Conservation (phyloP, 768 basidiomycete genomes). For the Calocera cornea region DNA sequence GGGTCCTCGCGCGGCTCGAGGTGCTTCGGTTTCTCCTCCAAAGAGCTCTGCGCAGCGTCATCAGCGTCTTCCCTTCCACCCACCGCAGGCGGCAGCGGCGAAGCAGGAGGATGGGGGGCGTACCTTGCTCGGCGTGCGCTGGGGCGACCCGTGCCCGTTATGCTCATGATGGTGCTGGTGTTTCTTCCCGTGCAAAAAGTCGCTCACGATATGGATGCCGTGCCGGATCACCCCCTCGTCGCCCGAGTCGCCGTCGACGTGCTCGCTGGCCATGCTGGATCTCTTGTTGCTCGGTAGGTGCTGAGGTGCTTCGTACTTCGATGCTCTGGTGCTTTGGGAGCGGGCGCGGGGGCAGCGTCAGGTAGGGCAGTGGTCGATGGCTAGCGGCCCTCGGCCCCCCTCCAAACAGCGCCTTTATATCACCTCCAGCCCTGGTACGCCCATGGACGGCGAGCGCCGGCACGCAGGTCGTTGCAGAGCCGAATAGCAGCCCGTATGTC, state of each 20-base stretch:
- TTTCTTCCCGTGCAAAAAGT: not conserved
- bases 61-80: not conserved
- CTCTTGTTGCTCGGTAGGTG: no score
- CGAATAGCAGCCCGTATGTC: no score
- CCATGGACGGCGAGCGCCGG: no score
- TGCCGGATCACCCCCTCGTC: not conserved
- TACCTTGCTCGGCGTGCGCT: not conserved
- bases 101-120: not conserved
- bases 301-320: no score
- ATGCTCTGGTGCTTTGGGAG: no score
- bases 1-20: not conserved
- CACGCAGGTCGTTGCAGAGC: no score
- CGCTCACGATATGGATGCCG: not conserved
- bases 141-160: not conserved
- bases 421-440: no score
- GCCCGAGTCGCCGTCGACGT: slow-evolving; percentile 1
- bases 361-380: no score
- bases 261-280: not conserved
- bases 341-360: no score
- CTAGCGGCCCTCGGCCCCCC: no score
- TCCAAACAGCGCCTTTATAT: no score
- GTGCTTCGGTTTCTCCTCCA: not conserved
- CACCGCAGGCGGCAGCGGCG: no score
- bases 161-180: not conserved
- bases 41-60: not conserved